A percentile compares a stretch with the other conserved stretches of the same genome.
These are phyloP conservation scores for Gnomoniopsis sp. DNA, from an alignment of 2,329 filamentous ascomycete species.

Conservation along the genomic window DNA sequence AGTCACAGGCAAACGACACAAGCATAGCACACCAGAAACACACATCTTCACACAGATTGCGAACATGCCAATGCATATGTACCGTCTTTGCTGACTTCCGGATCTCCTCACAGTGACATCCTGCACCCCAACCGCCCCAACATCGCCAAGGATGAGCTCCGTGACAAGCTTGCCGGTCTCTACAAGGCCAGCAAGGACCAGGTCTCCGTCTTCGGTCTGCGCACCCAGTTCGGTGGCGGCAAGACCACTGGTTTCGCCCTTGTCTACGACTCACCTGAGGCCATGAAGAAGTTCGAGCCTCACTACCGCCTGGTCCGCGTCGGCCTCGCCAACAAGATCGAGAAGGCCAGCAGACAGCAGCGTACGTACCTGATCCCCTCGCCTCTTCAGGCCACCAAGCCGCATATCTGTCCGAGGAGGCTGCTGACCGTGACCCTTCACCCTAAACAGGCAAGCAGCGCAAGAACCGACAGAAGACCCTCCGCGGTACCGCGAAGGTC, in stretches of 20 bases:
- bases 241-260: constrained; percentile 99
- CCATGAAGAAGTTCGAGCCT: constrained; percentile 99
- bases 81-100: not conserved
- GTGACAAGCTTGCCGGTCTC: constrained; percentile 85
- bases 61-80: not conserved
- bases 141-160: constrained; percentile 99
- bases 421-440: constrained; percentile 16
- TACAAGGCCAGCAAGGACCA: constrained; percentile 99
- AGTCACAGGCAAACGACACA: not conserved
- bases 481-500: constrained; percentile 96
- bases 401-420: not conserved
- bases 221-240: constrained; percentile 98
- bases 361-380: constrained; percentile 63
- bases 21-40: not conserved
- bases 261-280: constrained; percentile 96
- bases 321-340: constrained; percentile 88
- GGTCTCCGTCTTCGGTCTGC: constrained; percentile 96
- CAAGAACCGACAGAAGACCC: constrained; percentile 99
- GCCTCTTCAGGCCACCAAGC: not conserved
- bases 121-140: constrained; percentile 98
- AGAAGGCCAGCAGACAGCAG: constrained; percentile 98
- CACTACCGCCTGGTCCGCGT: constrained; percentile 95
- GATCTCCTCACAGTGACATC: constrained; percentile 70
- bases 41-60: not conserved
- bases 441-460: constrained; percentile 86